These are phyloP conservation scores for Aspergillus ellipticus DNA, from an alignment of 495 filamentous ascomycete species.

Conservation along the genomic window DNA sequence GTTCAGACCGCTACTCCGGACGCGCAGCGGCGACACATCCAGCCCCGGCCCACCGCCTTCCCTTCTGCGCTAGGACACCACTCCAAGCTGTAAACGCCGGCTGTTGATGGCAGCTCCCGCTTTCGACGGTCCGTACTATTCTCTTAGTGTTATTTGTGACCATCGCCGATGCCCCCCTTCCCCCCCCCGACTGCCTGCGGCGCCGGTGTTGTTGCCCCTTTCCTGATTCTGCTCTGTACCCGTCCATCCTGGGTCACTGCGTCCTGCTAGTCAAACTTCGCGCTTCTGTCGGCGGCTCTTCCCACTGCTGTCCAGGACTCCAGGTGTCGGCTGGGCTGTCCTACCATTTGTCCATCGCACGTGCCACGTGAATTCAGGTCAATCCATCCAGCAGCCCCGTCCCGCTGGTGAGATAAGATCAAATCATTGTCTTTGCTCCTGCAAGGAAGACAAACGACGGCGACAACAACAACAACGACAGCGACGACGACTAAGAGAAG, in stretches of 20 bases:
- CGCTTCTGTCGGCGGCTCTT: background rate
- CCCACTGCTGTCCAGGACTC: background rate
- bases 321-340: background rate
- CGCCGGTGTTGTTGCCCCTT: background rate
- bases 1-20: background rate
- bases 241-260: background rate
- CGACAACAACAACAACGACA: no score
- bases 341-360: constrained; percentile 1
- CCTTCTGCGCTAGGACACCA: background rate
- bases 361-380: constrained; percentile 8
- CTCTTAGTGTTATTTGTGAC: background rate
- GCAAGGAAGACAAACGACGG: background rate
- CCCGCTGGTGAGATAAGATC: constrained; percentile 17
- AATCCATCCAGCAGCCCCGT: constrained; percentile 2
- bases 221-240: background rate
- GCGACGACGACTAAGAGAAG: no score
- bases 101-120: no score
- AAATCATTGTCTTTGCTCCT: background rate
- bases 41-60: background rate
- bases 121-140: no score
- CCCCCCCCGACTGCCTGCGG: no score
- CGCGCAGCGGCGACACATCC: background rate
- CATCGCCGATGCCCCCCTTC: background rate
- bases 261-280: background rate
- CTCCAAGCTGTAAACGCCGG: no score